A percentile compares a stretch with the other conserved stretches of the same genome.
Evolutionary conservation across 148 eudicot genomes (phyloP).

Genomic region (Cornus suecica): DNA sequence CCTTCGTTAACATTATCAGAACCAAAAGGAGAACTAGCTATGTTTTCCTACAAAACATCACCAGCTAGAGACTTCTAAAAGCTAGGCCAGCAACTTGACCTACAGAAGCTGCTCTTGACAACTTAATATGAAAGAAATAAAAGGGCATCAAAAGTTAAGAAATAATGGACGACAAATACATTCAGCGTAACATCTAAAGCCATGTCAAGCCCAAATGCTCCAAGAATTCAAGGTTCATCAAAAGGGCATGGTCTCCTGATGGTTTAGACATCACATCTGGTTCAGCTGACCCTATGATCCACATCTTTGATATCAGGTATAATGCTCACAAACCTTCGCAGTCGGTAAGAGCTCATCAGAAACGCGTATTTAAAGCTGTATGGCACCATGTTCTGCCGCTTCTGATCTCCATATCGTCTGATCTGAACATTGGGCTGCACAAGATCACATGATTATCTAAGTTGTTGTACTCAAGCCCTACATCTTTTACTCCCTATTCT

Average conservation of each 20-base stretch:
- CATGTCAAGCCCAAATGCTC: too few species aligned
- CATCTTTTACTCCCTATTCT: not conserved
- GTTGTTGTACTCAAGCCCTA: not conserved
- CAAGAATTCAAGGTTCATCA: too few species aligned
- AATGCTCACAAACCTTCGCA: constrained; percentile 76
- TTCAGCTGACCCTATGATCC: constrained; percentile 84
- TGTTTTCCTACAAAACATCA: too few species aligned
- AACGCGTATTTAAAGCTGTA: constrained; percentile 86
- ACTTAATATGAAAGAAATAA: too few species aligned
- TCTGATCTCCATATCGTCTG: constrained; percentile 87
- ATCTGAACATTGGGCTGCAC: constrained; percentile 82
- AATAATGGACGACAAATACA: too few species aligned
- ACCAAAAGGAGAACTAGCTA: too few species aligned
- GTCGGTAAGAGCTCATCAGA: constrained; percentile 79
- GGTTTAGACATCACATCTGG: constrained; percentile 90
- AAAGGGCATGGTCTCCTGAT: constrained; percentile 99
- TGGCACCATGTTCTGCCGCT: constrained; percentile 81
- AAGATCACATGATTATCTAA: constrained; percentile 37
- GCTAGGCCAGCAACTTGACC: too few species aligned
- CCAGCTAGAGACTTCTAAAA: too few species aligned
- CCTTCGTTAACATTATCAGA: too few species aligned
- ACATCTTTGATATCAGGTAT: constrained; percentile 84
- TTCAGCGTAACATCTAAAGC: too few species aligned
- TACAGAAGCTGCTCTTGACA: too few species aligned
- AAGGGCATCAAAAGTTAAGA: too few species aligned